Conservation (phyloP, 192 early-diverging fungal species). For the Coemansia sp. region DNA sequence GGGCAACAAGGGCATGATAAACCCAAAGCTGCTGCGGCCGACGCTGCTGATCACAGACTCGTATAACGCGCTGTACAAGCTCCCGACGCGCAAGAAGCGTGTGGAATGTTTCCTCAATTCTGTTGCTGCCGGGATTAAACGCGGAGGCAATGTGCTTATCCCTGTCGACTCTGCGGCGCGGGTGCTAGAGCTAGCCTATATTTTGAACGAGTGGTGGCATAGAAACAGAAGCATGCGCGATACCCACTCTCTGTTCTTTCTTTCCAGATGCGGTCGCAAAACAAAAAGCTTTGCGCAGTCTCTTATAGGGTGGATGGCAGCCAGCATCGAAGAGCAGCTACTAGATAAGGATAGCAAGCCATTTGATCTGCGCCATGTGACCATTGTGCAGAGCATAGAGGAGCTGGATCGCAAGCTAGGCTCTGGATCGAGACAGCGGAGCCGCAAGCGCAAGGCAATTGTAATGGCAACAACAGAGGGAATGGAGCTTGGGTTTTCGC, state of each 20-base stretch:
- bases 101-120: slow-evolving; percentile 72
- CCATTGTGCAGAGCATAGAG: slow-evolving; percentile 64
- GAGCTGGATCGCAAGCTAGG: slow-evolving; percentile 37
- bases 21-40: slow-evolving; percentile 70
- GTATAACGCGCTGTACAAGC: slow-evolving; percentile 68
- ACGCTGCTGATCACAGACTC: slow-evolving; percentile 94
- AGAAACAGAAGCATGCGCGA: slow-evolving; percentile 51
- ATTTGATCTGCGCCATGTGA: slow-evolving; percentile 84
- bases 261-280: slow-evolving; percentile 72
- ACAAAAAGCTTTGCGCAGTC: slow-evolving; percentile 84
- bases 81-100: slow-evolving; percentile 70
- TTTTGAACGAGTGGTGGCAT: slow-evolving; percentile 87
- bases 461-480: slow-evolving; percentile 80
- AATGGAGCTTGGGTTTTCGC: slow-evolving; percentile 79
- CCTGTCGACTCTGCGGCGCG: slow-evolving; percentile 89
- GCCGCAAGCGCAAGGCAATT: slow-evolving; percentile 71
- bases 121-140: slow-evolving; percentile 57
- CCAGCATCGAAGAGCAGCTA: slow-evolving; percentile 71
- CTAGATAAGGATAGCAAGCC: slow-evolving; percentile 74
- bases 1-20: slow-evolving; percentile 60
- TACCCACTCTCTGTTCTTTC: slow-evolving; percentile 71
- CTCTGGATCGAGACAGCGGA: slow-evolving; percentile 48
- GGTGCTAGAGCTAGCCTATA: slow-evolving; percentile 85
- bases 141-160: slow-evolving; percentile 79
- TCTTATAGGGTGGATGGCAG: slow-evolving; percentile 96